Conservation (phyloP, 257 asterid species). For the Eucommia ulmoides region DNA sequence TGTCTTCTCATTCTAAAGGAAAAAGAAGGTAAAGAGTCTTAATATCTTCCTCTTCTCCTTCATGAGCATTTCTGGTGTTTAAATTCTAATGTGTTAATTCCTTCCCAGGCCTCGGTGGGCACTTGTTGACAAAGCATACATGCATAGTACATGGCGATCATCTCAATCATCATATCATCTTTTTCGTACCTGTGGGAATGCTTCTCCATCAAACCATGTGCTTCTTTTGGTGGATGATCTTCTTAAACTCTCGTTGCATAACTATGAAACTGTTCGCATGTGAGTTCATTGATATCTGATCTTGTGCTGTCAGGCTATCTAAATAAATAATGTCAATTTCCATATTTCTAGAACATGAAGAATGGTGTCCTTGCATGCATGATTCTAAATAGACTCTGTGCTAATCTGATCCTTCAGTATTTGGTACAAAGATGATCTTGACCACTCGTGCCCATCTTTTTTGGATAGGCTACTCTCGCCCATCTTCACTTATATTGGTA, state of each 20-base stretch:
- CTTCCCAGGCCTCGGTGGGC: constrained; percentile 88
- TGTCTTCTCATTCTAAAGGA: constrained; percentile 84
- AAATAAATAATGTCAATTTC: constrained; percentile 2
- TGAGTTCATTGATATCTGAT: constrained; percentile 35
- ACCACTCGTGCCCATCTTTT: no score
- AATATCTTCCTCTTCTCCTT: constrained; percentile 6
- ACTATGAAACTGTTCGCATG: constrained; percentile 93
- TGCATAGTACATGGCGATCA: constrained; percentile 97
- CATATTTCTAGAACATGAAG: no score
- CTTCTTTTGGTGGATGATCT: constrained; percentile 68
- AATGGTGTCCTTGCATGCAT: no score
- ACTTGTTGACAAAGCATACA: constrained; percentile 75
- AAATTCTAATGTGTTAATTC: constrained; percentile 9
- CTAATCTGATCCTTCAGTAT: no score
- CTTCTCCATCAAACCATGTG: constrained; percentile 57
- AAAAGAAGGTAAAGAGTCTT: constrained; percentile 58
- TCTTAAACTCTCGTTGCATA: constrained; percentile 73
- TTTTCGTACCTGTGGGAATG: constrained; percentile 43
- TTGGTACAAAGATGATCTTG: no score
- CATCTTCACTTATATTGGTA: no score
- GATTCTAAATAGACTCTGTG: no score
- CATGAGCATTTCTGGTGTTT: constrained; percentile 7
- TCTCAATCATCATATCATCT: constrained; percentile 87
- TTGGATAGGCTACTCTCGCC: no score
- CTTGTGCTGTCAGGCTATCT: constrained; percentile 3